These are phyloP conservation scores for Trametopsis cervina DNA, from an alignment of 768 basidiomycete genomes.

Conservation along the genomic window DNA sequence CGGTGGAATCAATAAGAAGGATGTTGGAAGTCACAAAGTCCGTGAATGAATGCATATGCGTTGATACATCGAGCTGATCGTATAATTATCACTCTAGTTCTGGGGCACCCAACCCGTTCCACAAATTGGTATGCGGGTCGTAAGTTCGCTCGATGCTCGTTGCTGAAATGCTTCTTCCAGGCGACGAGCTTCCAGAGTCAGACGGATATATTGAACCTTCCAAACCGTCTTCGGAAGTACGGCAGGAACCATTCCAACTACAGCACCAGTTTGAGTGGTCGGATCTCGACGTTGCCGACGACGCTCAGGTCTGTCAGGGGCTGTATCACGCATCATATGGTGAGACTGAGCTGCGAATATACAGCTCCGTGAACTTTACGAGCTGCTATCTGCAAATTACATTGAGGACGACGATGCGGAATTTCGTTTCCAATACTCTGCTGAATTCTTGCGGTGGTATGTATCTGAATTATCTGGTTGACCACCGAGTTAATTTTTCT, in stretches of 20 bases:
- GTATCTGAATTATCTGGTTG: constrained; percentile 7
- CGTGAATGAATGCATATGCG: constrained; percentile 2
- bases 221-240: constrained; percentile 68
- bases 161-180: too few species aligned
- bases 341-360: background rate
- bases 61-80: constrained; percentile 4
- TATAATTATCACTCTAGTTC: constrained; percentile 47
- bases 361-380: constrained; percentile 87
- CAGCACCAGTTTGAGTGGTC: constrained; percentile 94
- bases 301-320: constrained; percentile 49
- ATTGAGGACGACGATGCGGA: constrained; percentile 94
- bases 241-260: constrained; percentile 81
- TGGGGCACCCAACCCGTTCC: constrained; percentile 98
- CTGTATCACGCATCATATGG: constrained; percentile 4
- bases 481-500: background rate
- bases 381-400: constrained; percentile 87
- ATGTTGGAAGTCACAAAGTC: constrained; percentile 87
- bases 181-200: constrained; percentile 53
- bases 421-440: constrained; percentile 95
- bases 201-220: constrained; percentile 90
- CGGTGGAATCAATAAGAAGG: constrained; percentile 71
- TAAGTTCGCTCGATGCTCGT: too few species aligned
- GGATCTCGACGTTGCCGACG: constrained; percentile 69
- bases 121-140: constrained; percentile 51
- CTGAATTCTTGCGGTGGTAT: constrained; percentile 90